Evolutionary conservation across 768 basidiomycete species (phyloP).

Genomic region (Psilocybe tampanensis): DNA sequence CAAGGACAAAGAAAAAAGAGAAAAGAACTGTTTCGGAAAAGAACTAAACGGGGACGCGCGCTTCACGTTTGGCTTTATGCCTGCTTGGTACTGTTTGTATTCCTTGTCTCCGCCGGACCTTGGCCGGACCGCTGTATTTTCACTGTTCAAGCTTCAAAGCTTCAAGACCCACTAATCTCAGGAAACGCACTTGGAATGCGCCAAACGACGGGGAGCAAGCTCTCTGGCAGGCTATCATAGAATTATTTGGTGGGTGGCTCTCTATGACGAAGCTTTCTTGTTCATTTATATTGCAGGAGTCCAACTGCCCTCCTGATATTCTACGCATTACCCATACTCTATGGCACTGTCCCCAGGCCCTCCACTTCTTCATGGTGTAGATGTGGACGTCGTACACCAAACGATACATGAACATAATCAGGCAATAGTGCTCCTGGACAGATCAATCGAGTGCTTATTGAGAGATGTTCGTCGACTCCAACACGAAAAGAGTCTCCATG

Average conservation of each 20-base stretch:
- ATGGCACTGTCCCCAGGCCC: background rate
- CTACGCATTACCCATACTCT: background rate
- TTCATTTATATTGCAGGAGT: too few species aligned
- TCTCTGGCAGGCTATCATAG: too few species aligned
- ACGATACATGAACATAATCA: slow-evolving; percentile 39
- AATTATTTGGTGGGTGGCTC: too few species aligned
- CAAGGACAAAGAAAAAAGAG: background rate
- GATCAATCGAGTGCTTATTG: slow-evolving; percentile 43
- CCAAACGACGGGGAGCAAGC: too few species aligned
- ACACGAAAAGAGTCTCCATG: slow-evolving; percentile 42
- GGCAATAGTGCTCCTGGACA: slow-evolving; percentile 42
- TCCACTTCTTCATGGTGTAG: slow-evolving; percentile 15
- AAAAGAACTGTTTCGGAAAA: background rate
- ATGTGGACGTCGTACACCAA: slow-evolving; percentile 19
- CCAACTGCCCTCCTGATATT: too few species aligned
- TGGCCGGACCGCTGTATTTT: too few species aligned
- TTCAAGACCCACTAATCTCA: too few species aligned
- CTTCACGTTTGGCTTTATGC: background rate
- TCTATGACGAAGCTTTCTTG: too few species aligned
- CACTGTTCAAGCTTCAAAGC: too few species aligned
- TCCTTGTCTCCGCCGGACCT: background rate
- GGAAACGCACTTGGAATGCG: too few species aligned
- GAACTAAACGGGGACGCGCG: background rate
- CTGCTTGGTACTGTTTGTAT: background rate
- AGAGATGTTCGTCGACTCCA: slow-evolving; percentile 43